Evolutionary conservation across 2,329 filamentous ascomycete genomes (phyloP), one percentile per base, ranked within the genome.

Genomic region (Elsinoe fawcettii): DNA sequence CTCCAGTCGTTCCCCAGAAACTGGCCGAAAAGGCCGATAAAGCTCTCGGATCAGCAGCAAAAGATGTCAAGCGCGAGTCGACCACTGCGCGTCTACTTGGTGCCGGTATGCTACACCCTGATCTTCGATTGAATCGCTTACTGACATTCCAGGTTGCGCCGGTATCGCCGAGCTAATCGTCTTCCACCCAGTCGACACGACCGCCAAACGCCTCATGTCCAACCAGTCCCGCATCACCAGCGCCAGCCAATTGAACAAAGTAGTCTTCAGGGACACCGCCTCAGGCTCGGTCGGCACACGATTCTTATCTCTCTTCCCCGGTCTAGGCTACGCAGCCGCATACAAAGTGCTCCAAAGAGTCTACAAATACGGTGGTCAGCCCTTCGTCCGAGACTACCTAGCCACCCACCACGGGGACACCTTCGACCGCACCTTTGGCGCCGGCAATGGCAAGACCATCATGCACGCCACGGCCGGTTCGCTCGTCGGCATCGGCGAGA

Each of bases 281-380:
- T 68, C 74, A 60, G 91, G 89, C 25, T 72, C 90, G 5, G 65
- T 81, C 30, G 80, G 80, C 57, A 78, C 78, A 66, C 96, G 96
- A 73, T 96, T 97, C 74, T 81, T 96, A 69, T 96, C 92, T 43
- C 82, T 99, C 47, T 99, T 99, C 77, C 93, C 93, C 30, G 93
- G 93, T 69, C 82, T 99, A 60, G 93, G 93, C 69, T 99, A 99
- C 73, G 93, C 93, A 58, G 93, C 93, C 58, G 91, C 91, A 61
- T 99, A 99, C 81, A 99, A 99, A 82, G 85, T 97, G 61, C 83
- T 96, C 58, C 93, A 99, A 81, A 82, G 93, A 73, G 84, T 99
- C 71, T 99, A 99, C 82, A 99, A 99, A 78, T 99, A 96, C 70
- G 93, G 93, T 64, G 93, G 93, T 53, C 93, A 99, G 78, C 93